These are phyloP conservation scores for Theileria annulata DNA, from an alignment of 169 alveolate species.

Conservation along the genomic window DNA sequence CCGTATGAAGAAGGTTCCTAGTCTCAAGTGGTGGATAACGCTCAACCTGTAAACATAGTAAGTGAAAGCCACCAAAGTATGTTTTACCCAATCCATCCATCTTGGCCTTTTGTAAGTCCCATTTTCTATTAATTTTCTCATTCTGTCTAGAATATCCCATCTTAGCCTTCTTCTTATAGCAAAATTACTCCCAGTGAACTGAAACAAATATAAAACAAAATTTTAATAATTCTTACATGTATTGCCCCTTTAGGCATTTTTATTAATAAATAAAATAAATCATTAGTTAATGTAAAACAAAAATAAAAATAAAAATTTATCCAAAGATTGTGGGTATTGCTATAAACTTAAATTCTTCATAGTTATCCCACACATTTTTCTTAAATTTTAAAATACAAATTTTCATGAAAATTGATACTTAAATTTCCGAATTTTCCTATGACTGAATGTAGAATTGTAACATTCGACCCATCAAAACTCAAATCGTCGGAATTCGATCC, in stretches of 20 bases:
- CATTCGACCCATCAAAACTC: not conserved
- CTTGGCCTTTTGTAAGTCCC: slow-evolving; percentile 75
- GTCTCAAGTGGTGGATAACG: slow-evolving; percentile 80
- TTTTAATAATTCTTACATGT: slow-evolving; percentile 41
- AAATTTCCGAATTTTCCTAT: not conserved
- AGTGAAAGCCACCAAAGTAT: not conserved
- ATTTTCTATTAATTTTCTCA: slow-evolving; percentile 75
- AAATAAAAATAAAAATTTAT: not conserved
- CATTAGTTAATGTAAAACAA: not conserved
- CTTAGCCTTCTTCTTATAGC: slow-evolving; percentile 72
- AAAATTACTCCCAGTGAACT: slow-evolving; percentile 67
- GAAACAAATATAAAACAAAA: not conserved
- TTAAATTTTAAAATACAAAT: not conserved
- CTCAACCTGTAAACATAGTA: slow-evolving; percentile 59
- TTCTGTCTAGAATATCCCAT: slow-evolving; percentile 78
- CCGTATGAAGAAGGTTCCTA: slow-evolving; percentile 67
- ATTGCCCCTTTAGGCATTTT: slow-evolving; percentile 69
- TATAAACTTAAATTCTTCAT: not conserved
- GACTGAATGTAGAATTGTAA: not conserved
- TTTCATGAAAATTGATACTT: not conserved
- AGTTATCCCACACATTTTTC: not conserved
- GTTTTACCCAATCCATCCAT: slow-evolving; percentile 78
- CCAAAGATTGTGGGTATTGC: not conserved
- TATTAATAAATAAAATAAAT: not conserved
- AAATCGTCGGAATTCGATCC: not conserved